These are phyloP conservation scores for Glycyrrhiza uralensis DNA, from an alignment of 306 rosid genomes.

Conservation along the genomic window DNA sequence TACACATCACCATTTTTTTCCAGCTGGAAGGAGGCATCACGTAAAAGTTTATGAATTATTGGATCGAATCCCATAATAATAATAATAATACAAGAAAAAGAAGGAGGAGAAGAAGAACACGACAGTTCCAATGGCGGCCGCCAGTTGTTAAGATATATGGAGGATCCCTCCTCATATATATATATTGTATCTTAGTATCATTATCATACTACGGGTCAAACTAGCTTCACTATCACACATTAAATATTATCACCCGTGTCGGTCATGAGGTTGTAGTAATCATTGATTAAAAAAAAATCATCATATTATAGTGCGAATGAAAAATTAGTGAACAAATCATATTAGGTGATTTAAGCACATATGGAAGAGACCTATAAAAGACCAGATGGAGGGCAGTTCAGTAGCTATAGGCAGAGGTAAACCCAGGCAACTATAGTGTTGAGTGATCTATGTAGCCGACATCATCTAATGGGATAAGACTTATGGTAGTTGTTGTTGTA, in stretches of 20 bases:
- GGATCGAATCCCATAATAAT: conserved; percentile 27
- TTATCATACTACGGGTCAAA: not conserved
- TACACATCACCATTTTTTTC: conserved; percentile 36
- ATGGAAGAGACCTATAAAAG: too few species aligned
- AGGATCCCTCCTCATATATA: not conserved
- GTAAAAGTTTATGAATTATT: conserved; percentile 46
- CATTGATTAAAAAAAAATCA: too few species aligned
- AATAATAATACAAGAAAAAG: not conserved
- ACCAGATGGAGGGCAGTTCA: too few species aligned
- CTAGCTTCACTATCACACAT: not conserved
- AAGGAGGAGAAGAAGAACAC: conserved; percentile 28
- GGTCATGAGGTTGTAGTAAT: not conserved
- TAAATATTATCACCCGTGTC: not conserved
- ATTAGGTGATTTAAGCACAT: too few species aligned
- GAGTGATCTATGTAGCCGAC: too few species aligned
- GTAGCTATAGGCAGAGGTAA: too few species aligned
- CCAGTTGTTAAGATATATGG: conserved; percentile 9
- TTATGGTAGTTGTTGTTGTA: too few species aligned
- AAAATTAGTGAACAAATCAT: too few species aligned
- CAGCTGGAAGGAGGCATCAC: conserved; percentile 56
- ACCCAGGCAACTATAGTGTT: too few species aligned
- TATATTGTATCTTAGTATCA: conserved; percentile 6
- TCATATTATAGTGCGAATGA: too few species aligned
- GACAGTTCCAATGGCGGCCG: conserved; percentile 26
- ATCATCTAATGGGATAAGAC: too few species aligned